Evolutionary conservation across 768 basidiomycete genomes (phyloP).

Genomic region (Lenzites betulinus): DNA sequence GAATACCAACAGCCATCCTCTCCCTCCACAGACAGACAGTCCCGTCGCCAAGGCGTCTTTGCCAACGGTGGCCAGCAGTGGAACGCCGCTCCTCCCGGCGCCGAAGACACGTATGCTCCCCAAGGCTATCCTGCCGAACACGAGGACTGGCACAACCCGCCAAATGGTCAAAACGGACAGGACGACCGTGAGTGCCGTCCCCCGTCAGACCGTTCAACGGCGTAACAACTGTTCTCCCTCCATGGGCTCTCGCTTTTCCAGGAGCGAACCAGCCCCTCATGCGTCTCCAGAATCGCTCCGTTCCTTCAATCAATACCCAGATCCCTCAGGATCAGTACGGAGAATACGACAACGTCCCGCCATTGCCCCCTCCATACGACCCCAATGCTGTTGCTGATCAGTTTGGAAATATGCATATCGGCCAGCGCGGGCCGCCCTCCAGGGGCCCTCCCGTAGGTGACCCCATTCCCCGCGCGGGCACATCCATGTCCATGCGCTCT

Average conservation of each 20-base stretch:
- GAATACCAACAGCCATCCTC: constrained; percentile 9
- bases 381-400: constrained; percentile 48
- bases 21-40: constrained; percentile 14
- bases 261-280: constrained; percentile 31
- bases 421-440: constrained; percentile 39
- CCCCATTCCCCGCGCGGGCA: constrained; percentile 54
- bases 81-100: constrained; percentile 5
- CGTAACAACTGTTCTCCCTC: constrained; percentile 5
- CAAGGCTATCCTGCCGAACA: constrained; percentile 3
- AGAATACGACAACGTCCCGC: constrained; percentile 24
- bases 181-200: constrained; percentile 23
- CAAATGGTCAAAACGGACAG: constrained; percentile 11
- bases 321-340: constrained; percentile 30
- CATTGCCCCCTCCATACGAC: constrained; percentile 43
- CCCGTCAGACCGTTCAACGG: background rate
- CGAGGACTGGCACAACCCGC: background rate
- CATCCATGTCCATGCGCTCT: constrained; percentile 40
- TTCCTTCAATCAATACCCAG: constrained; percentile 46
- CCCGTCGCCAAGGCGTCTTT: constrained; percentile 20
- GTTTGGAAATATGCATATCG: constrained; percentile 57
- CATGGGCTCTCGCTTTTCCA: background rate
- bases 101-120: background rate
- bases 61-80: constrained; percentile 14
- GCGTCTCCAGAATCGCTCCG: constrained; percentile 51
- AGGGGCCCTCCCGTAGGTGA: constrained; percentile 39